Evolutionary conservation across 306 rosid species (phyloP).

Genomic region (Rosa chinensis): DNA sequence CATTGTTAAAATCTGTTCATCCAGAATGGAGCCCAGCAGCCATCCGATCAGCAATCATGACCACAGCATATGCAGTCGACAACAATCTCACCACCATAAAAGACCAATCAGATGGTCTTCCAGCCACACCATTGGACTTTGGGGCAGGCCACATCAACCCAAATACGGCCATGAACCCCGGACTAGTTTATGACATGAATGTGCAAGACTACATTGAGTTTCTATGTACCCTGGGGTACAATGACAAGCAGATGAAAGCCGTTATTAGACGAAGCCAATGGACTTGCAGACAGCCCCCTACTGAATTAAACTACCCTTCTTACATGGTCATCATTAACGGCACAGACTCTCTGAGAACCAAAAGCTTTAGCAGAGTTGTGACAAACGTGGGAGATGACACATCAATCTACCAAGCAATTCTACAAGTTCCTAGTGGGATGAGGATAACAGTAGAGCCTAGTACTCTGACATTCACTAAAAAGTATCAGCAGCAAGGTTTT

Average conservation of each 20-base stretch:
- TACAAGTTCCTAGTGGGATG: conserved; percentile 16
- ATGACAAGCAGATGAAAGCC: background rate
- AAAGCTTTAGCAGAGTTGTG: conserved; percentile 18
- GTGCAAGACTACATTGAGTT: conserved; percentile 22
- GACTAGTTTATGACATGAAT: conserved; percentile 4
- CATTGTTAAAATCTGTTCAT: conserved; percentile 10
- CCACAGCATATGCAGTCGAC: conserved; percentile 2
- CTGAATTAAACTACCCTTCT: conserved; percentile 22
- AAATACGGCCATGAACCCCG: conserved; percentile 12
- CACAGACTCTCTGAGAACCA: background rate
- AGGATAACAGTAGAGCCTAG: conserved; percentile 10
- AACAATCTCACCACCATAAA: background rate
- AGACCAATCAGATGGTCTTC: background rate
- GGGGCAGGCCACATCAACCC: conserved; percentile 22
- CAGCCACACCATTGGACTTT: conserved; percentile 10
- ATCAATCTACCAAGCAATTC: background rate
- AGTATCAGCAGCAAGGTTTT: conserved; percentile 4
- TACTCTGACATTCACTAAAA: conserved; percentile 8
- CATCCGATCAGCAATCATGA: conserved; percentile 15
- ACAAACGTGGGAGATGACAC: conserved; percentile 9
- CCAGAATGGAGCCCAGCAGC: conserved; percentile 22
- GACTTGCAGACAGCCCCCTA: background rate
- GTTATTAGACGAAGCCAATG: conserved; percentile 1
- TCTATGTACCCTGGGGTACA: conserved; percentile 14
- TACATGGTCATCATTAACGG: conserved; percentile 4